Base-by-base conservation (phyloP, 768 basidiomycete species). In the Fibroporia radiculosa region DNA sequence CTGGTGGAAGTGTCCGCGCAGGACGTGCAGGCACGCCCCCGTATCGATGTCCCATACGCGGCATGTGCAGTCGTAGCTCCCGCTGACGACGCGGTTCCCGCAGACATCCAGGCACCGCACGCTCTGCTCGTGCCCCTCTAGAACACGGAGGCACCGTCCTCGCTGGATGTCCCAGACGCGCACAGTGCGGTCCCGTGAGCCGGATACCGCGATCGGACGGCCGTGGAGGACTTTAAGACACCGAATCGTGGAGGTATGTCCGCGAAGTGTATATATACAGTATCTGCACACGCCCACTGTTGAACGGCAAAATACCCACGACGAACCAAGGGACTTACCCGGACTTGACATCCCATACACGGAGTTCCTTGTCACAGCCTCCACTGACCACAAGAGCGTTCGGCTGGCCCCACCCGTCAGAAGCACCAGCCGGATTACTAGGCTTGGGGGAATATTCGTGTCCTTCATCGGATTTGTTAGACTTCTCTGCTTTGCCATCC, bases 31-130 rank as follows among this genome's bases (percentile, higher is more conserved):
- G 60, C 93, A 97, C 58, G 83, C 74, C 2, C 93, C 93, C 0
- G 84, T 92, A 52, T 95, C 90, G 5, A 92, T 67, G 56, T 95
- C 73, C 93, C 93, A 97, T 18, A 96, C 87, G 50, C 93, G 74
- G 55, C 84, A 87, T 14, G 83, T 93, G 35, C 75, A 71, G 62
- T 99, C 95, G 62, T 99, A 98, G 60, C 92, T 93, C 26, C 93
- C 95, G 54, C 88, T 93, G 28, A 93, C 93, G 11, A 84, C 83
- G 53, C 68, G 72, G 50, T 80, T 81, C 20, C 91, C 95, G 53
- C 78, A 83, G 10, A 93, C 82, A 61, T 97, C 95, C 24, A 97
- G 66, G 59, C 90, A 91, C 36, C 95, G 68, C 12, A 98, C 93
- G 53, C 86, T 90, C 32, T 77, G 69, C 22, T 69, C 65, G 60